Evolutionary conservation across 2,329 filamentous ascomycete genomes (phyloP), one percentile per base, ranked within the genome.

Genomic region (Juglanconis oblonga): DNA sequence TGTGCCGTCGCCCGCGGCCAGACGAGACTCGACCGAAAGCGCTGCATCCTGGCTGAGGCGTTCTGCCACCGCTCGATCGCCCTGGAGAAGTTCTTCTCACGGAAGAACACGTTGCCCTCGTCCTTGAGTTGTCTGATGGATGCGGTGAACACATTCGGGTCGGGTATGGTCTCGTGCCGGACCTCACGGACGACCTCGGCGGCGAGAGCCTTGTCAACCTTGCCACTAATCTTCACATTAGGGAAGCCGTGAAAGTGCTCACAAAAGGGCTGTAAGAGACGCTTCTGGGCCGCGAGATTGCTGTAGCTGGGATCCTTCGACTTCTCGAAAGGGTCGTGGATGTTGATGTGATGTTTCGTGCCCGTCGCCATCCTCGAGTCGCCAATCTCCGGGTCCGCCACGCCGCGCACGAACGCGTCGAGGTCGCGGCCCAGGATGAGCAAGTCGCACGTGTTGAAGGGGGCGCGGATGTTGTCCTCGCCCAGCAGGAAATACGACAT

Each of bases 381-480:
- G 7, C 44, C 24, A 17, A 52, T 6, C 4, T 11, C 49, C 5
- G 47, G 35, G 8, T 40, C 35, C 3, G 42, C 52, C 9, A 62
- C 29, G 4, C 38, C 48, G 5, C 50, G 33, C 33, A 54, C 53
- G 33, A 62, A 55, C 3, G 49, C 47, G 5, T 33, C 52, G 17
- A 59, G 59, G 33, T 62, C 56, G n/a, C 52, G 52, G 7, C 44
- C 40, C 3, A 52, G 56, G 42, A 62, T 52, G 7, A 62, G 35
- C 32, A 58, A 3, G 9, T 62, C 40, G 13, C 35, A 36, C 2
- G 38, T 38, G 24, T 33, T 17, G 45, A 10, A 32, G 38, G 13
- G 24, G 14, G n/a, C 11, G 4, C 24, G 7, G n/a, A 45, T 24
- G 40, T 35, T 5, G 5, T 7, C 10, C 7, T 45, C 5, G 13